Conservation (phyloP, 2,329 filamentous ascomycete genomes). For the Phoma sp. region DNA sequence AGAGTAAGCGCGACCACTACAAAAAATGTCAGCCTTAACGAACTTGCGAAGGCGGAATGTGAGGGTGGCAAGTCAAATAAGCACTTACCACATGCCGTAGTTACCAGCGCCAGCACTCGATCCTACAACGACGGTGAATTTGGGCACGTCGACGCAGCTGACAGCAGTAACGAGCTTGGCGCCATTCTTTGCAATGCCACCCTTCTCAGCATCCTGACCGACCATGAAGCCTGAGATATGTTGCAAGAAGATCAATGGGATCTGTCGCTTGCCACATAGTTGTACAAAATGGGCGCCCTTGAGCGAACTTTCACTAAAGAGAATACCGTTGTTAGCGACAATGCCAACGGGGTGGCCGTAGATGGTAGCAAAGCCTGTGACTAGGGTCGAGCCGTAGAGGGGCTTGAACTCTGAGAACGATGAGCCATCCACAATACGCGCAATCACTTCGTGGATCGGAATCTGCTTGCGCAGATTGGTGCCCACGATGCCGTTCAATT, state of each 20-base stretch:
- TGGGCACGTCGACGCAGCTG: slow-evolving; percentile 90
- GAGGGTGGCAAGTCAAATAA: background rate
- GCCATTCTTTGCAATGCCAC: slow-evolving; percentile 96
- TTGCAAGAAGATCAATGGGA: slow-evolving; percentile 91
- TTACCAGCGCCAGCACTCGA: slow-evolving; percentile 93
- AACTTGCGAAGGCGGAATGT: background rate
- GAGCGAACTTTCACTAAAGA: slow-evolving; percentile 85
- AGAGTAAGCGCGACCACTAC: slow-evolving; percentile 83
- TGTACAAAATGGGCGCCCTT: slow-evolving; percentile 98
- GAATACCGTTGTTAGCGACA: slow-evolving; percentile 92
- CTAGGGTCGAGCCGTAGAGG: slow-evolving; percentile 84
- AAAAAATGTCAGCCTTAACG: background rate
- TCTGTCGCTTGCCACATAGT: slow-evolving; percentile 85
- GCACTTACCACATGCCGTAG: slow-evolving; percentile 86
- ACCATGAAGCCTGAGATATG: slow-evolving; percentile 99
- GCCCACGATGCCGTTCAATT: slow-evolving; percentile 86
- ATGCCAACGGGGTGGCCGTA: slow-evolving; percentile 92
- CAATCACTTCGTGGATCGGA: slow-evolving; percentile 87
- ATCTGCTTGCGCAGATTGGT: slow-evolving; percentile 88
- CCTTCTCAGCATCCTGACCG: slow-evolving; percentile 85
- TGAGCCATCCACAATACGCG: slow-evolving; percentile 88
- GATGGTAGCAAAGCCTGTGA: slow-evolving; percentile 87
- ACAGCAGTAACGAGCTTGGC: slow-evolving; percentile 97
- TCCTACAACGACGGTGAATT: slow-evolving; percentile 96
- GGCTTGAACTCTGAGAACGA: slow-evolving; percentile 94